Conservation (phyloP, 2,329 filamentous ascomycete species). For the Fusarium staphyleae region DNA sequence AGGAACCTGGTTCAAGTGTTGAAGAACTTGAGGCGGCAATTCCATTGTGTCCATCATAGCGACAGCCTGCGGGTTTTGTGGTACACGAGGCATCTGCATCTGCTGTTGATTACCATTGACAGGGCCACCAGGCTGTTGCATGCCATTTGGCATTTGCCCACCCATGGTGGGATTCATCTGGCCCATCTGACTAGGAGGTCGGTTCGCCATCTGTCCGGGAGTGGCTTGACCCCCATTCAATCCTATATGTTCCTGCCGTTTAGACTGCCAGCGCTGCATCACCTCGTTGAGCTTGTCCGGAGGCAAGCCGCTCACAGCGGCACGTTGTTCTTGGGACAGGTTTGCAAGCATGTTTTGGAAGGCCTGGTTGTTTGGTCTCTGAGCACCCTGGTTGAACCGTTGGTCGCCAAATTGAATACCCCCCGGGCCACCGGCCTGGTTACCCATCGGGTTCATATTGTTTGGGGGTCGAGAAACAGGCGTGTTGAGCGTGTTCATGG, state of each 20-base stretch:
- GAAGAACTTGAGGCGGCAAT: conserved; percentile 49
- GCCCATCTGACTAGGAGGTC: conserved; percentile 42
- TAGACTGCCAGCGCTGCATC: conserved; percentile 57
- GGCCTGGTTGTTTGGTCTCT: conserved; percentile 53
- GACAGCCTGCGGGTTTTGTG: conserved; percentile 46
- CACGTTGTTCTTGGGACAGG: conserved; percentile 57
- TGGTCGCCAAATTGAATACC: conserved; percentile 59
- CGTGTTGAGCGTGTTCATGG: conserved; percentile 65
- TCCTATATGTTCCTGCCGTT: conserved; percentile 46
- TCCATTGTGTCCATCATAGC: conserved; percentile 58
- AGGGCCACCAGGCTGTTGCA: conserved; percentile 42
- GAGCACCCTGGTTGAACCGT: conserved; percentile 61
- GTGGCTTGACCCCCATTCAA: conserved; percentile 45
- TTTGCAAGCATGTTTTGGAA: conserved; percentile 52
- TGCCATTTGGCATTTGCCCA: conserved; percentile 41
- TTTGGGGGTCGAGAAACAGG: conserved; percentile 55
- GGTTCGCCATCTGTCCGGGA: conserved; percentile 45
- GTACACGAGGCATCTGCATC: conserved; percentile 41
- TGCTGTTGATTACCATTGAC: conserved; percentile 42
- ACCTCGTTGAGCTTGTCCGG: conserved; percentile 61
- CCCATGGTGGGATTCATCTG: conserved; percentile 46
- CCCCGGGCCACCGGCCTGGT: conserved; percentile 54
- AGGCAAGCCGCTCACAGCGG: conserved; percentile 52
- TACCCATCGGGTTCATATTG: conserved; percentile 52
- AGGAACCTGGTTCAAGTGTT: conserved; percentile 45